These are phyloP conservation scores for Kernera saxatilis DNA, from an alignment of 345 rosid genomes.

Conservation along the genomic window DNA sequence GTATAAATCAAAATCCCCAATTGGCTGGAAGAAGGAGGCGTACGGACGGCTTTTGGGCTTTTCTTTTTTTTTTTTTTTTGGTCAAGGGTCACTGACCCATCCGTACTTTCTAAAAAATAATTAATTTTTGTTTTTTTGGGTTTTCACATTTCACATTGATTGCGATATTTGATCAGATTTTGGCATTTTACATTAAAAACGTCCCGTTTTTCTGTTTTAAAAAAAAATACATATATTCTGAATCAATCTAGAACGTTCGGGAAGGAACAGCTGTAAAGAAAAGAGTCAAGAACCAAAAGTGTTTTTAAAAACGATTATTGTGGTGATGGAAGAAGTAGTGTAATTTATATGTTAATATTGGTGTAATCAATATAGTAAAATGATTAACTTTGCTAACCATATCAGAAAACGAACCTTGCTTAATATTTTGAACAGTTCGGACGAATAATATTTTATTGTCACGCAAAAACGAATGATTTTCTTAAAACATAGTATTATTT, in stretches of 20 bases:
- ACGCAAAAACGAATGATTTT: too few relatives aligned
- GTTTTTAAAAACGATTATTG: not conserved
- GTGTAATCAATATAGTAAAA: too few relatives aligned
- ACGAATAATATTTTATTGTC: too few relatives aligned
- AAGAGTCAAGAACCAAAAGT: not conserved
- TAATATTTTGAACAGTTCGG: too few relatives aligned
- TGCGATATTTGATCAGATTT: slow-evolving; percentile 3
- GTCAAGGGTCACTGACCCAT: slow-evolving; percentile 15
- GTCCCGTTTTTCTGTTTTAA: not conserved
- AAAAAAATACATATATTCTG: not conserved
- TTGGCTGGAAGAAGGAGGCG: slow-evolving; percentile 17
- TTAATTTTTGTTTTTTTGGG: not conserved
- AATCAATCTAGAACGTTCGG: not conserved
- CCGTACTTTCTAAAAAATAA: not conserved
- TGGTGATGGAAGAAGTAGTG: too few relatives aligned
- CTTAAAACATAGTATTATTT: too few relatives aligned
- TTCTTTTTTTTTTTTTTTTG: not conserved
- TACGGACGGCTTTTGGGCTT: slow-evolving; percentile 24
- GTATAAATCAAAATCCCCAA: not conserved
- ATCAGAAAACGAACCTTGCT: not conserved
- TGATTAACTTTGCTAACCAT: not conserved
- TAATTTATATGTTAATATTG: too few relatives aligned
- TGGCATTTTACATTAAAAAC: not conserved
- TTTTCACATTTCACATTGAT: slow-evolving; percentile 7
- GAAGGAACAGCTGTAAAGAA: not conserved